Conservation (phyloP, 257 asterid genomes). For the Capsicum rhomboideum region DNA sequence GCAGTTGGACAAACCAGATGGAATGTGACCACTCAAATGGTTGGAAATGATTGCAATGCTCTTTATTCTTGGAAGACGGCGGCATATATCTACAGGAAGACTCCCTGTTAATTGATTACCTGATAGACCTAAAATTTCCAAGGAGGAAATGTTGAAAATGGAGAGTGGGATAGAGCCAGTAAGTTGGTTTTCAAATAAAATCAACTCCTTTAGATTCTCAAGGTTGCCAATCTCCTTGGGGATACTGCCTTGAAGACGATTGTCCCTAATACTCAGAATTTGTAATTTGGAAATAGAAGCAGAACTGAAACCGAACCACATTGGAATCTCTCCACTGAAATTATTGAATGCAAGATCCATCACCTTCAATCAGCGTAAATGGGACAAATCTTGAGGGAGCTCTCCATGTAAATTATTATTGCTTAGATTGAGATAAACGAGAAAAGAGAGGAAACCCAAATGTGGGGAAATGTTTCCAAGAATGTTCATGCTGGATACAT, state of each 20-base stretch:
- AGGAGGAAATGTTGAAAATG: background rate
- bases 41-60: background rate
- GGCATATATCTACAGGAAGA: background rate
- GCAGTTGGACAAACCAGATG: background rate
- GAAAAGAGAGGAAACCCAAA: conserved; percentile 8
- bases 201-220: conserved; percentile 9
- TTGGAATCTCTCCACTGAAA: conserved; percentile 13
- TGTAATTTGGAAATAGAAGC: background rate
- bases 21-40: background rate
- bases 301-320: background rate
- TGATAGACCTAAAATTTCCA: background rate
- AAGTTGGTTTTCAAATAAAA: conserved; percentile 7
- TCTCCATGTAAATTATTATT: conserved; percentile 14
- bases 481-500: background rate
- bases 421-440: background rate
- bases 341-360: background rate
- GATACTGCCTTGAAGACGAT: background rate
- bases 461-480: background rate
- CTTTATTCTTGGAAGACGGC: background rate
- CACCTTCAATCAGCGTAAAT: background rate
- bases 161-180: conserved; percentile 16
- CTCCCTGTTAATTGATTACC: background rate
- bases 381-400: background rate
- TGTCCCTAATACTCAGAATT: background rate
- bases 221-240: conserved; percentile 10